Evolutionary conservation across 2,329 filamentous ascomycete genomes (phyloP).

Genomic region (Aspergillus oerlinghausenensis): DNA sequence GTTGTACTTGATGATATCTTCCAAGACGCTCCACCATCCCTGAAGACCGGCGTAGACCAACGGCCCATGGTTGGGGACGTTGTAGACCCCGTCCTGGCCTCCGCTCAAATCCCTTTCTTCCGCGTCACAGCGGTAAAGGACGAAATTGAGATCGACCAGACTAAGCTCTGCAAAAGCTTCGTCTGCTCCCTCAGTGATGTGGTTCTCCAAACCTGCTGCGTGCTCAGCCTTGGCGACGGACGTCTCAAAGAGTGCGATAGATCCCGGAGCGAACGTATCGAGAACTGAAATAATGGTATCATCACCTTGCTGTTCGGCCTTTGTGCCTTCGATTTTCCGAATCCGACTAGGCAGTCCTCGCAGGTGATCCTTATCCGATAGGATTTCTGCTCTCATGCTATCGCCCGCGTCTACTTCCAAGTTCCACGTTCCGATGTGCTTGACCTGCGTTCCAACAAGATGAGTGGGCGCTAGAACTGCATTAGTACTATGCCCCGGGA

Average conservation of each 20-base stretch:
- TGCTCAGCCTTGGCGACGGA: constrained; percentile 89
- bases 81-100: constrained; percentile 81
- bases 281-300: constrained; percentile 77
- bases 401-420: constrained; percentile 79
- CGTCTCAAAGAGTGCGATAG: constrained; percentile 91
- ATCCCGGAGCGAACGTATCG: constrained; percentile 83
- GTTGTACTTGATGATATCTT: constrained; percentile 80
- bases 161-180: constrained; percentile 71
- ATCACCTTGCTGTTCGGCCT: constrained; percentile 65
- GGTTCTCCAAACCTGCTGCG: constrained; percentile 75
- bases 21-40: constrained; percentile 93
- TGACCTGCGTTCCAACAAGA: constrained; percentile 77
- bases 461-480: constrained; percentile 74
- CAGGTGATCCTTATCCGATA: constrained; percentile 66
- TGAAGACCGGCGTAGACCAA: constrained; percentile 95
- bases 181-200: constrained; percentile 75
- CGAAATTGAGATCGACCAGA: constrained; percentile 81
- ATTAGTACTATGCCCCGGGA: constrained; percentile 82
- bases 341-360: constrained; percentile 81
- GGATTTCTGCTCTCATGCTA: constrained; percentile 60
- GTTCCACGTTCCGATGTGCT: constrained; percentile 84
- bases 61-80: constrained; percentile 75
- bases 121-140: constrained; percentile 85
- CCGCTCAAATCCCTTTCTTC: constrained; percentile 78
- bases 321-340: constrained; percentile 67